Evolutionary conservation across 768 basidiomycete genomes (phyloP).

Genomic region (Nidularia sp.): DNA sequence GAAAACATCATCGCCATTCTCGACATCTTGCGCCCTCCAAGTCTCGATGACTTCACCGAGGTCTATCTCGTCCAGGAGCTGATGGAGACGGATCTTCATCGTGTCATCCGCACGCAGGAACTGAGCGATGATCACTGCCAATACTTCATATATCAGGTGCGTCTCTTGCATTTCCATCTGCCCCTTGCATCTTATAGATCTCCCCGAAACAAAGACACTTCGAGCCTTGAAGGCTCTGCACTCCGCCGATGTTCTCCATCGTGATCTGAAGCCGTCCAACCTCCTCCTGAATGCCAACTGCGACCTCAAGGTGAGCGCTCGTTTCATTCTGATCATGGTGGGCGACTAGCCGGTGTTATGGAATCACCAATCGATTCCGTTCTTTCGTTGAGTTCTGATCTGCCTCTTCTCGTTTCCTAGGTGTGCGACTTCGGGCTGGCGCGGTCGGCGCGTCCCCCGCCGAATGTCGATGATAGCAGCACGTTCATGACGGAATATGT

Average conservation of each 20-base stretch:
- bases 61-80: constrained; percentile 68
- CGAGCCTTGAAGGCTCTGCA: constrained; percentile 94
- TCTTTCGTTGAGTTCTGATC: background rate
- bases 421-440: constrained; percentile 88
- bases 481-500: constrained; percentile 94
- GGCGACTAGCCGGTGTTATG: background rate
- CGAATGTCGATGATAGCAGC: constrained; percentile 72
- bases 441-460: constrained; percentile 70
- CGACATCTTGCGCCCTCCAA: constrained; percentile 83
- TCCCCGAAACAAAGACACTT: constrained; percentile 64
- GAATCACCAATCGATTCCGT: background rate
- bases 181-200: too few species aligned
- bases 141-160: constrained; percentile 94
- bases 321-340: too few species aligned
- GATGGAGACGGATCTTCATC: constrained; percentile 93
- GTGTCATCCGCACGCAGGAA: constrained; percentile 93
- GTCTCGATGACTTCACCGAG: constrained; percentile 78
- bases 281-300: constrained; percentile 94
- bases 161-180: constrained; percentile 12
- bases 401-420: constrained; percentile 25
- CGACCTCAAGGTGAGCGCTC: constrained; percentile 74
- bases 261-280: constrained; percentile 96
- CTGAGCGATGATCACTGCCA: constrained; percentile 94
- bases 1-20: constrained; percentile 94
- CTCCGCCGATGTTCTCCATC: constrained; percentile 90